Evolutionary conservation across 164 flowering plant species (phyloP), one percentile per base, ranked within the genome.

Genomic region (Magnolia sinica): DNA sequence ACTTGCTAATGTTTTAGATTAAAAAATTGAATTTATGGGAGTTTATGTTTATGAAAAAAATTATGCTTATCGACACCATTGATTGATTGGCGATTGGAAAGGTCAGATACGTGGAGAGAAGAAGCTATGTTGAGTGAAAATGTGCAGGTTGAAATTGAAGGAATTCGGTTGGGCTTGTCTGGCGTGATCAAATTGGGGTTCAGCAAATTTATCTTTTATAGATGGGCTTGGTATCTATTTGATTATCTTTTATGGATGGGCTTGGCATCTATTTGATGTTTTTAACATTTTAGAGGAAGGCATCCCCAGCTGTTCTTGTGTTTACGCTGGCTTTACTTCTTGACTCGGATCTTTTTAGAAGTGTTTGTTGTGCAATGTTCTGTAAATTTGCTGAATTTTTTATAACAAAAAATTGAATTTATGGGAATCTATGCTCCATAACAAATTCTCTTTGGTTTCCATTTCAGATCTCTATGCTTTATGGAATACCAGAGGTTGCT

Each of bases 301-400:
- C 97, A 9, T 83, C 92, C 85, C 99, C 98, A 1, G 99, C 99
- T 83, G 96, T 94, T 75, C 98, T 97, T 0, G 92, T 96, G 73
- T 96, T 98, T 5, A 74, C 94, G 64, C 45, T 51, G 86, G 82
- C 86, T 96, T 76, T 96, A 96, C 83, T 78, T 90, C 79, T 81
- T 92, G 82, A 88, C 98, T 49, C 83, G 98, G 64, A 9, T 87
- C 49, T 84, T 92, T 27, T 88, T 96, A 72, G 98, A 94, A 88
- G 85, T 63, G 59, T 92, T 94, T 83, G 87, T 96, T 76, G 86
- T 90, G 77, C 89, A 94, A 84, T 94, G 93, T 81, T 91, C 98
- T 45, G 50, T 84, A 76, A 89, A 92, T 82, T 87, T 96, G 50
- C 68, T 96, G 61, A 16, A 7, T 55, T 55, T 55, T 96, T 81